These are phyloP conservation scores for Thermomucor indicae-seudaticae DNA, from an alignment of 371 early-diverging fungal species.

Conservation along the genomic window DNA sequence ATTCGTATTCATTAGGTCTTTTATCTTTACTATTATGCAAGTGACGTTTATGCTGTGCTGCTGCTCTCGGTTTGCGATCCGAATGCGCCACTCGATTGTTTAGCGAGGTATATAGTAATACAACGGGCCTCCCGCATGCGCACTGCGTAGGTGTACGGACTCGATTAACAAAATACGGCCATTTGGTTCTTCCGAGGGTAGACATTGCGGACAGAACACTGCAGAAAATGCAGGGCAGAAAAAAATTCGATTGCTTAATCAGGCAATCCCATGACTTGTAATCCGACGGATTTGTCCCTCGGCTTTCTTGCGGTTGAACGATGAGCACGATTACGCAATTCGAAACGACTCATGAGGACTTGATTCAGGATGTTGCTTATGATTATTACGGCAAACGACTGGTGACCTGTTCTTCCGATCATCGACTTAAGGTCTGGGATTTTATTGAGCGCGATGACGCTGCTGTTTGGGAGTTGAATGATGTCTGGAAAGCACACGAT, in stretches of 20 bases:
- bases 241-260: too few species aligned
- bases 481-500: constrained; percentile 91
- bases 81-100: too few species aligned
- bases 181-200: too few species aligned
- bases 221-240: too few species aligned
- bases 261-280: too few species aligned
- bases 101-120: too few species aligned
- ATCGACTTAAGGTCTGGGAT: constrained; percentile 91
- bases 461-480: constrained; percentile 77
- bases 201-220: too few species aligned
- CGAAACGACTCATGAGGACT: constrained; percentile 86
- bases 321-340: constrained; percentile 47
- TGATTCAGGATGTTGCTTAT: constrained; percentile 89
- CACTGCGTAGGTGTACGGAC: too few species aligned
- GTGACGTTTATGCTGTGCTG: not conserved
- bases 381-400: constrained; percentile 91
- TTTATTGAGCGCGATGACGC: constrained; percentile 54
- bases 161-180: too few species aligned
- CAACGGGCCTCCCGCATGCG: too few species aligned
- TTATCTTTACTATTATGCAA: not conserved
- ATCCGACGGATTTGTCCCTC: not conserved
- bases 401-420: constrained; percentile 89
- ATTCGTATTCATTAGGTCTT: constrained; percentile 33
- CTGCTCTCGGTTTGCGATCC: too few species aligned
- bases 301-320: not conserved